phyloP scores from a whole-genome alignment of 805 yeast species.

The Metschnikowia cerradonensis region DNA sequence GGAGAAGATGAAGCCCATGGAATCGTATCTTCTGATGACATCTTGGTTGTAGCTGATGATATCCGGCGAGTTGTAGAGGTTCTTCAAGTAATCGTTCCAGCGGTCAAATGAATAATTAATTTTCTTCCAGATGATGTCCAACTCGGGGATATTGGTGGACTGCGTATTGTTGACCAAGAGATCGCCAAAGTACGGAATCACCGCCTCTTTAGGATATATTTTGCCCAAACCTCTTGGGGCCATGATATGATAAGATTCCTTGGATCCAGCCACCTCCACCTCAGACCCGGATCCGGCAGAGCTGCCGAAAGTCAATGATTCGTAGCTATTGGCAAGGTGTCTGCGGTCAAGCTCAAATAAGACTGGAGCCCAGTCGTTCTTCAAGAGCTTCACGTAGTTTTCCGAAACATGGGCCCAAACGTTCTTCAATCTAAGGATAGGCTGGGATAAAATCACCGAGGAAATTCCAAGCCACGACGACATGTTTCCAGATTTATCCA shows the following conservation, averaged over 20 bases:
- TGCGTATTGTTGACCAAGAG: conserved; percentile 48
- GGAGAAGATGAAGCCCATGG: conserved; percentile 41
- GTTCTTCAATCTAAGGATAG: conserved; percentile 65
- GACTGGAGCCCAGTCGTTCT: conserved; percentile 89
- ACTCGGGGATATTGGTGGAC: conserved; percentile 42
- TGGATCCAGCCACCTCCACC: conserved; percentile 12
- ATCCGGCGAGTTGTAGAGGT: conserved; percentile 42
- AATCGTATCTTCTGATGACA: conserved; percentile 36
- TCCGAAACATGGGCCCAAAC: conserved; percentile 74
- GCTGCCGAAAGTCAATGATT: conserved; percentile 15
- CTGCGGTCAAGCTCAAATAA: conserved; percentile 83
- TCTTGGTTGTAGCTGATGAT: conserved; percentile 39
- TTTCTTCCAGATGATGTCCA: conserved; percentile 63
- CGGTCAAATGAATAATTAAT: conserved; percentile 70
- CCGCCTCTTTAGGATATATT: conserved; percentile 67
- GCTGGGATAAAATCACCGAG: conserved; percentile 74
- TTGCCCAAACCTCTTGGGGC: conserved; percentile 87
- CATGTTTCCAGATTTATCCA: conserved; percentile 85
- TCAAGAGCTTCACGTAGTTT: conserved; percentile 53
- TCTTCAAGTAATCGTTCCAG: conserved; percentile 71
- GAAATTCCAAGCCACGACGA: conserved; percentile 92
- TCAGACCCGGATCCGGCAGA: conserved; percentile 8
- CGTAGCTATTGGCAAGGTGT: conserved; percentile 40
- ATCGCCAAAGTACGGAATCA: conserved; percentile 90
- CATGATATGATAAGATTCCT: conserved; percentile 63